These are phyloP conservation scores for Phytophthora pisi DNA, from an alignment of 352 stramenopile species.

Conservation along the genomic window DNA sequence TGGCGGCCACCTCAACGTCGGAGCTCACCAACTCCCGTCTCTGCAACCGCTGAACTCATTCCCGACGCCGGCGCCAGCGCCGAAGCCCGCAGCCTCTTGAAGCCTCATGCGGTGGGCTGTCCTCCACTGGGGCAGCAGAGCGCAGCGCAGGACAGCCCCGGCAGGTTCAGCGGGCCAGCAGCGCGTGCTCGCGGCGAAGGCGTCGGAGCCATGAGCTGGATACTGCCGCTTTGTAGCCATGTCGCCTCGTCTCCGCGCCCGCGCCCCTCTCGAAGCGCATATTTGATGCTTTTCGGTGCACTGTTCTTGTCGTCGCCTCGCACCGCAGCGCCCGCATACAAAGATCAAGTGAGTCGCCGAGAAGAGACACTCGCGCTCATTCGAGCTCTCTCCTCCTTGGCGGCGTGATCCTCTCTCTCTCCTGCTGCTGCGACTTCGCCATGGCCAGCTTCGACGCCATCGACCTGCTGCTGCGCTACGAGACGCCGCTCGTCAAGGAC, in stretches of 20 bases:
- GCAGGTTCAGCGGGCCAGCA: too few species aligned
- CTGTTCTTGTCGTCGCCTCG: conserved; percentile 31
- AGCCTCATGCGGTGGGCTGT: neutral
- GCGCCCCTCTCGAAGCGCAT: conserved; percentile 7
- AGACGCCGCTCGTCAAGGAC: conserved; percentile 83
- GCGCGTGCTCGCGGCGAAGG: too few species aligned
- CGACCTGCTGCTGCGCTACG: conserved; percentile 76
- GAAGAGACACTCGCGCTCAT: conserved; percentile 31
- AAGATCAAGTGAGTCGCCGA: conserved; percentile 12
- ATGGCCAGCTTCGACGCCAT: conserved; percentile 80
- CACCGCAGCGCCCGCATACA: conserved; percentile 17
- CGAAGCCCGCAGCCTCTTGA: neutral
- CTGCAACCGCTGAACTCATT: neutral
- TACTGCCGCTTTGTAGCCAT: conserved; percentile 3
- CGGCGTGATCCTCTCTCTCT: neutral
- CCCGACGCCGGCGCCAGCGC: neutral
- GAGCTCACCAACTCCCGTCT: neutral
- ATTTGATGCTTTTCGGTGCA: conserved; percentile 1
- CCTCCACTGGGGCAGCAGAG: neutral
- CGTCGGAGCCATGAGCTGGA: neutral
- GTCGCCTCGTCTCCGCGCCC: conserved; percentile 7
- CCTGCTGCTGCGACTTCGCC: neutral
- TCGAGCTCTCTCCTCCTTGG: conserved; percentile 17
- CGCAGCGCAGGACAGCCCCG: neutral
- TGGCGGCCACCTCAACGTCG: too few species aligned